Conservation (phyloP, 345 rosid genomes). For the Microcos paniculata region DNA sequence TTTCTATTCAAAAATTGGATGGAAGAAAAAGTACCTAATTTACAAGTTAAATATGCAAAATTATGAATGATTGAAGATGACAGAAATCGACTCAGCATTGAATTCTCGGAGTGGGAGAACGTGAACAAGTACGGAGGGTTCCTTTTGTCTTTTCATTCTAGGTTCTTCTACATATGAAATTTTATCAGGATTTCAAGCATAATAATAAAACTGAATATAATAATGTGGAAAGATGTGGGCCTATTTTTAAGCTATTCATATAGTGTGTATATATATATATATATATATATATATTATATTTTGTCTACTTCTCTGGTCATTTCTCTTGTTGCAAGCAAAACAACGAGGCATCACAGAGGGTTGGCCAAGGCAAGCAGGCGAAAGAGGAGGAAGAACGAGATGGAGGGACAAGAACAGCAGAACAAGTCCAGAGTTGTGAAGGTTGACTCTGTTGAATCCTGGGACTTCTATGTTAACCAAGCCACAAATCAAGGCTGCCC, state of each 20-base stretch:
- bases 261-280: too few relatives aligned
- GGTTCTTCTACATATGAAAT: background rate
- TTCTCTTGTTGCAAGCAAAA: background rate
- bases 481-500: conserved; percentile 64
- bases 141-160: background rate
- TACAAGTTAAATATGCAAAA: too few relatives aligned
- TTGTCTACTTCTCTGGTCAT: background rate
- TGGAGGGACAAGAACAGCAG: conserved; percentile 50
- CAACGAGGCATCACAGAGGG: background rate
- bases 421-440: conserved; percentile 53
- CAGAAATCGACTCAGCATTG: too few relatives aligned
- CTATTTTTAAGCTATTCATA: background rate
- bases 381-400: conserved; percentile 16
- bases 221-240: background rate
- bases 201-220: background rate
- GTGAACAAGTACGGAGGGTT: background rate
- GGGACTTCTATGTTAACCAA: conserved; percentile 62
- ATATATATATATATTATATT: too few relatives aligned
- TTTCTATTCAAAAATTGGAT: too few relatives aligned
- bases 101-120: too few relatives aligned
- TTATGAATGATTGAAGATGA: too few relatives aligned
- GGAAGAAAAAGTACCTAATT: too few relatives aligned
- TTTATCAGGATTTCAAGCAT: too few relatives aligned
- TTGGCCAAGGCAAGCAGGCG: background rate
- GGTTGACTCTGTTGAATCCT: conserved; percentile 61